Evolutionary conservation across 2,329 filamentous ascomycete species (phyloP), one percentile per base, ranked within the genome.

Genomic region (Aspergillus neoniger): DNA sequence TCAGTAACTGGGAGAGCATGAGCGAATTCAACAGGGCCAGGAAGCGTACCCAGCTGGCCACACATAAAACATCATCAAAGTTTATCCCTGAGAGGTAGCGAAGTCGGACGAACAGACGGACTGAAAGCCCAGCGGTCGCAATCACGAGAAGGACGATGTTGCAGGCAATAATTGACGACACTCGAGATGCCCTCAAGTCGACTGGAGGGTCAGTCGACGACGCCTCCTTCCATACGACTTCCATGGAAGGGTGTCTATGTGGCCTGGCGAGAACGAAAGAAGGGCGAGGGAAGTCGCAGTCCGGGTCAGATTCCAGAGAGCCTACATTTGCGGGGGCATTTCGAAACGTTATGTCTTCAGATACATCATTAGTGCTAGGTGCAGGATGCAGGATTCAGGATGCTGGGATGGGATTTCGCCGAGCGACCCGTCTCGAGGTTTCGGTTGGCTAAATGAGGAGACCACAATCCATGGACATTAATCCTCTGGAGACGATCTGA

Each of bases 71-170:
- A 36, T 55, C 53, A 19, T 55, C 53, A 2, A 44, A 12, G 23
- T 21, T 44, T 15, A 55, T 15, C 14, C 53, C 55, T 14, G 55
- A 28, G 14, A 51, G 47, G n/a, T 51, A 57, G 43, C 38, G 55
- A n/a, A 50, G 41, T 12, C 44, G 47, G 30, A 50, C 47, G 21
- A 51, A 57, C 19, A 57, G 25, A 9, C 53, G 53, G n/a, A 55
- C 53, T 41, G 47, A 10, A 17, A 55, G 10, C 10, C 53, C 53
- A 23, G 17, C 12, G 28, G 25, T 55, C 39, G 53, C 53, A 5
- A 55, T 55, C 9, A 38, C 39, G 5, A 55, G 25, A 25, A 55
- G 53, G 4, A 55, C 17, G 10, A 25, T 36, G 25, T 55, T 55
- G n/a, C 53, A 55, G 15, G 21, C 39, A n/a, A 55, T 55, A 7